Percentiles rank a stretch among this genome's conserved stretches.
These are phyloP conservation scores for Cyberlindnera xylosilytica DNA, from an alignment of 805 yeast species.

Conservation along the genomic window DNA sequence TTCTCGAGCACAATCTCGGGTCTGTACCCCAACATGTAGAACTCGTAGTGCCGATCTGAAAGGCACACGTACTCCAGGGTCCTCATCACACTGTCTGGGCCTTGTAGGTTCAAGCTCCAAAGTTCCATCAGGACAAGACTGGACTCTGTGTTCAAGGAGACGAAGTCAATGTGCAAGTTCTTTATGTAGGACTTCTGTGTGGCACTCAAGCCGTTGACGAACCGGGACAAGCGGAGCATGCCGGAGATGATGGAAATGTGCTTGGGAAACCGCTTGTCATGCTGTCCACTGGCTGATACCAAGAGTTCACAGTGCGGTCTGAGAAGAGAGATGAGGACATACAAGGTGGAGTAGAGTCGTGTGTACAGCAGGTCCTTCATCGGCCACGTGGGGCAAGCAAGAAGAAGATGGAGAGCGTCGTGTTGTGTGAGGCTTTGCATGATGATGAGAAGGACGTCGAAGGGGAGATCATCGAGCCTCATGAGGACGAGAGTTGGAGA, in stretches of 20 bases:
- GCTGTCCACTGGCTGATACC: neutral
- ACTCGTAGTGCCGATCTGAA: neutral
- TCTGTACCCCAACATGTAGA: neutral
- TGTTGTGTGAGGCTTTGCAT: conserved; percentile 1
- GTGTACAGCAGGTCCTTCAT: conserved; percentile 5
- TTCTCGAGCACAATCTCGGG: conserved; percentile 1
- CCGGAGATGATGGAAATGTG: conserved; percentile 4
- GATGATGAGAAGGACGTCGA: conserved; percentile 1
- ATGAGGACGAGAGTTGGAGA: too few relatives aligned
- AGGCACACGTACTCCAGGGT: neutral
- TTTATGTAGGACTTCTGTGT: neutral
- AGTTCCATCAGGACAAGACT: neutral
- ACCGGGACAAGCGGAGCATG: neutral
- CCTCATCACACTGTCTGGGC: neutral
- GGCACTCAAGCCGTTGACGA: neutral
- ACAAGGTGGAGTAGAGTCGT: conserved; percentile 4
- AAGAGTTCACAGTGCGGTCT: conserved; percentile 2
- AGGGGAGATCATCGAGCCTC: neutral
- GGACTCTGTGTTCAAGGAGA: neutral
- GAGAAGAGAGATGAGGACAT: neutral
- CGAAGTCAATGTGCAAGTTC: conserved; percentile 1
- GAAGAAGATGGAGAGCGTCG: conserved; percentile 1
- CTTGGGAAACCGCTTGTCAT: neutral
- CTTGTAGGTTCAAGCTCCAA: neutral
- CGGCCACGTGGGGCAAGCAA: neutral